These are phyloP conservation scores for Neofusicoccum cordaticola DNA, from an alignment of 2,329 filamentous ascomycete species.

Conservation along the genomic window DNA sequence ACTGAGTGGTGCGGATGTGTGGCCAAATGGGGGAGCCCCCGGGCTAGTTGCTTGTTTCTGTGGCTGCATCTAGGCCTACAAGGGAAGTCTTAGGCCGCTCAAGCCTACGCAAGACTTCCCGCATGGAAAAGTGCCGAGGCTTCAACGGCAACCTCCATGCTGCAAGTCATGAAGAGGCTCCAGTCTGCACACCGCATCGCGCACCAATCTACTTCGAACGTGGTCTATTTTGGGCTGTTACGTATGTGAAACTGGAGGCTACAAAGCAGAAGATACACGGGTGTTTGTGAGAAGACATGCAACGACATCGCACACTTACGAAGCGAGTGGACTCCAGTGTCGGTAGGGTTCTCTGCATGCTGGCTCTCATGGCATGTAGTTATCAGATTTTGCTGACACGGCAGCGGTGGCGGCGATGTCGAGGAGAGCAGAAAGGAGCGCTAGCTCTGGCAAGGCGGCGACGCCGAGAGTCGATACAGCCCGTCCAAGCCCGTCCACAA, in stretches of 20 bases:
- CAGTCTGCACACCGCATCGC: neutral
- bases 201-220: neutral
- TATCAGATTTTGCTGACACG: too few species aligned
- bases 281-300: too few species aligned
- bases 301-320: too few species aligned
- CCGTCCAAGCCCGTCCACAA: neutral
- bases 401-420: neutral
- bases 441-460: neutral
- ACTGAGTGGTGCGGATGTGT: neutral
- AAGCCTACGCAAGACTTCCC: slow-evolving; percentile 6
- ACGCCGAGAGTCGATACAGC: neutral
- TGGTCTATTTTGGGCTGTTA: neutral
- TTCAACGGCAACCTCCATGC: neutral
- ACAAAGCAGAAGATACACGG: too few species aligned
- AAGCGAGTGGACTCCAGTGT: too few species aligned
- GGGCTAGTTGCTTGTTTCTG: neutral
- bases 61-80: neutral
- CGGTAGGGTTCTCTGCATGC: too few species aligned
- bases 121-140: slow-evolving; percentile 4
- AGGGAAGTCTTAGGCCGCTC: neutral
- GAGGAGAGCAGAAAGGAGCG: neutral
- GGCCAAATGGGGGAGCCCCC: neutral
- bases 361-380: too few species aligned
- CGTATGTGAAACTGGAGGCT: neutral
- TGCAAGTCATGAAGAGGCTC: neutral